Conservation (phyloP, 306 rosid species). For the Vigna radiata region DNA sequence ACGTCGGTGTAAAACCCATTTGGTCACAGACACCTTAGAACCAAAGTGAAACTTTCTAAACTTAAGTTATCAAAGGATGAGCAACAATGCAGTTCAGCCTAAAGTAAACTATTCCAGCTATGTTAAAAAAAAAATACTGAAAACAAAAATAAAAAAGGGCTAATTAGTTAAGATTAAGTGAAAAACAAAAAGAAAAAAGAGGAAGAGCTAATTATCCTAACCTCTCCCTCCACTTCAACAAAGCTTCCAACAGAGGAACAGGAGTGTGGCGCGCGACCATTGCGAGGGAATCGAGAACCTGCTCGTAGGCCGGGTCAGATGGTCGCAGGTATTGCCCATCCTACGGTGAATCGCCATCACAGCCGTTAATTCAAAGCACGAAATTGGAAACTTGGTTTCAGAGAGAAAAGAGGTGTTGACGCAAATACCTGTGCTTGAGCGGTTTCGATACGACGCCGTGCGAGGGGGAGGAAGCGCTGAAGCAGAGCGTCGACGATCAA, state of each 20-base stretch:
- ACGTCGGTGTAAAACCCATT: too few species aligned
- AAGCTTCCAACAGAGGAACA: slow-evolving; percentile 96
- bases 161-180: neutral
- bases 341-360: slow-evolving; percentile 40
- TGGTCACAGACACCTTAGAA: neutral
- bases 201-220: slow-evolving; percentile 1
- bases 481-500: slow-evolving; percentile 96
- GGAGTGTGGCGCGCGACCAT: slow-evolving; percentile 99
- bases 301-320: slow-evolving; percentile 98
- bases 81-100: neutral
- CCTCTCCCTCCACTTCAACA: slow-evolving; percentile 96
- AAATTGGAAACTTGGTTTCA: slow-evolving; percentile 1
- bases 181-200: neutral
- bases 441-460: slow-evolving; percentile 98
- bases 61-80: neutral
- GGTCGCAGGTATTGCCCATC: slow-evolving; percentile 99
- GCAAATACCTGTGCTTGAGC: slow-evolving; percentile 89
- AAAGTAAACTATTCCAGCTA: neutral
- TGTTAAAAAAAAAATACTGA: neutral
- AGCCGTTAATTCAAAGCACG: neutral
- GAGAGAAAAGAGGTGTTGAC: neutral
- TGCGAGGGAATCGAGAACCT: slow-evolving; percentile 95
- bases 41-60: too few species aligned
- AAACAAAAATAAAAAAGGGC: neutral
- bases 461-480: slow-evolving; percentile 98